Percentiles rank a stretch among this genome's conserved stretches.
These are phyloP conservation scores for Russula sp. DNA, from an alignment of 768 basidiomycete species.

Conservation along the genomic window DNA sequence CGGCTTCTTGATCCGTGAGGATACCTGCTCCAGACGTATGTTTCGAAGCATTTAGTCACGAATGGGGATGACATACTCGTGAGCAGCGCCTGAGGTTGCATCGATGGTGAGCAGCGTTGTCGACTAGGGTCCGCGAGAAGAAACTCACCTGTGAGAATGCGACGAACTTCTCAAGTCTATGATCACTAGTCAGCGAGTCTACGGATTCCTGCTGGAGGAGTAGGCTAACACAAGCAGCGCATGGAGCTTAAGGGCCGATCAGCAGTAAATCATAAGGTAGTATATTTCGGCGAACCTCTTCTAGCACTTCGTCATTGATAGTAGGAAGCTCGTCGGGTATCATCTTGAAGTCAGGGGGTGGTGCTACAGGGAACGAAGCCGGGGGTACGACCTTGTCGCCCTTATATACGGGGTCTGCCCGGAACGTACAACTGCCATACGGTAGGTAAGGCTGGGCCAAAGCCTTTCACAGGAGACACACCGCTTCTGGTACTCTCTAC, in stretches of 20 bases:
- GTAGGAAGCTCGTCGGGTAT: constrained; percentile 27
- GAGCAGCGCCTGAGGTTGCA: constrained; percentile 11
- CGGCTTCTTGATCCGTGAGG: constrained; percentile 16
- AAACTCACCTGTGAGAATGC: constrained; percentile 28
- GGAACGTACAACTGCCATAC: constrained; percentile 40
- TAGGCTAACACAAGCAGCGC: constrained; percentile 47
- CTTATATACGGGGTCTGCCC: constrained; percentile 31
- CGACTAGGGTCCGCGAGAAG: background rate
- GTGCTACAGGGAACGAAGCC: constrained; percentile 44
- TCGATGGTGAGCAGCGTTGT: background rate
- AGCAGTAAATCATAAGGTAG: background rate
- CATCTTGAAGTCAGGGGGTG: constrained; percentile 24
- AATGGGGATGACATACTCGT: background rate
- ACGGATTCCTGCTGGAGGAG: background rate
- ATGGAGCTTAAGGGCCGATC: constrained; percentile 40
- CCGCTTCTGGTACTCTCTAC: constrained; percentile 51
- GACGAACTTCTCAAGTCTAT: constrained; percentile 29
- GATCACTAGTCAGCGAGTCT: background rate
- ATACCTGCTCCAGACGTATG: constrained; percentile 11
- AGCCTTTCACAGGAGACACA: constrained; percentile 22
- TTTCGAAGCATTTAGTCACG: background rate
- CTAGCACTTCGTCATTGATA: constrained; percentile 40
- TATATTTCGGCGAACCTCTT: constrained; percentile 36
- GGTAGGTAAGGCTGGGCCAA: too few species aligned
- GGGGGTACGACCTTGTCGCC: constrained; percentile 45